Percentiles rank a stretch among this genome's conserved stretches.
phyloP scores from a whole-genome alignment of 2,329 filamentous ascomycete genomes.

The Ophidiomyces ophidiicola region DNA sequence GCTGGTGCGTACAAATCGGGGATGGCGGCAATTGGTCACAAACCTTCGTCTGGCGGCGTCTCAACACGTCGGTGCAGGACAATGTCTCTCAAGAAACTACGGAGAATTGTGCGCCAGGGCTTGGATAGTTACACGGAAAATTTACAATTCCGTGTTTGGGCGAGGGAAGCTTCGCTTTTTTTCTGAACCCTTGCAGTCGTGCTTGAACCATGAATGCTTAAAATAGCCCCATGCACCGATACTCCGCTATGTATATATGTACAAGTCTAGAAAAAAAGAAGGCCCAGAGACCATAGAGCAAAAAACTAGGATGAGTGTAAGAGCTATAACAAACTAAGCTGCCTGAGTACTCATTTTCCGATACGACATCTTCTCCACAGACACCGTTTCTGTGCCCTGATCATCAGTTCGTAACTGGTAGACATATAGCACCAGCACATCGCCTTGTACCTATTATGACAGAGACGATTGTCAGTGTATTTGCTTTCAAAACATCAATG shows the following conservation, averaged over 20 bases:
- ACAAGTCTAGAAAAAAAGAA: slow-evolving; percentile 16
- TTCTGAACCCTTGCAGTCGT: too few relatives aligned
- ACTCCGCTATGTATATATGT: slow-evolving; percentile 18
- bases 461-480: background rate
- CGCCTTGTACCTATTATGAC: slow-evolving; percentile 69
- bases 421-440: slow-evolving; percentile 89
- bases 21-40: slow-evolving; percentile 3
- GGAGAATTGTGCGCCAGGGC: background rate
- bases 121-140: background rate
- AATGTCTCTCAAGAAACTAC: too few relatives aligned
- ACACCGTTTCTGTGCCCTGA: slow-evolving; percentile 64
- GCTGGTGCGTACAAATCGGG: slow-evolving; percentile 9
- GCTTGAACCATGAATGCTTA: too few relatives aligned
- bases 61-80: too few relatives aligned
- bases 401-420: slow-evolving; percentile 72
- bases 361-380: slow-evolving; percentile 76
- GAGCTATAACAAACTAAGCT: slow-evolving; percentile 21
- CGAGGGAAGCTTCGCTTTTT: too few relatives aligned
- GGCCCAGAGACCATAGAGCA: background rate
- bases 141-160: background rate
- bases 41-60: too few relatives aligned
- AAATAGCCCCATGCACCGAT: slow-evolving; percentile 10
- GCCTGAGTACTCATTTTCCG: slow-evolving; percentile 57
- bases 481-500: background rate
- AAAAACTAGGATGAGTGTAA: background rate